These are phyloP conservation scores for Ustilago bromivora DNA, from an alignment of 1,284 basidiomycete genomes.

Conservation along the genomic window DNA sequence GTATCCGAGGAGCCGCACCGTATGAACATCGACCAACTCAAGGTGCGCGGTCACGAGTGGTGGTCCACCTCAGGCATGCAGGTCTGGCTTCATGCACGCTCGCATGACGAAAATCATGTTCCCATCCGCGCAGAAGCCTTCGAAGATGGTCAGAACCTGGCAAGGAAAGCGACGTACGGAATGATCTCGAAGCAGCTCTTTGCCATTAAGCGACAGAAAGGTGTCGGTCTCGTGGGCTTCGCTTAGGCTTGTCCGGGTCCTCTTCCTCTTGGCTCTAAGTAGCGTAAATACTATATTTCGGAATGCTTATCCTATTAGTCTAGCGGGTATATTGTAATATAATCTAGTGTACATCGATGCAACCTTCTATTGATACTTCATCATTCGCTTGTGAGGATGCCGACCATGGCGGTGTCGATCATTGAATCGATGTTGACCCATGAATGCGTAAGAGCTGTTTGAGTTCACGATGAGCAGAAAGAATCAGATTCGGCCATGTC, in stretches of 20 bases:
- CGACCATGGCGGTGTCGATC: constrained; percentile 90
- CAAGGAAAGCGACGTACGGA: constrained; percentile 63
- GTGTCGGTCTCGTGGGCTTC: constrained; percentile 48
- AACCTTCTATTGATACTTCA: not conserved
- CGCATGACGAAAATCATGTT: constrained; percentile 32
- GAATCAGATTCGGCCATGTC: not conserved
- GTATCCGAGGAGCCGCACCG: constrained; percentile 47
- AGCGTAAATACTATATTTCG: too few species aligned
- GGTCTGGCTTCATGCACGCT: constrained; percentile 36
- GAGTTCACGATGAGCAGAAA: not conserved
- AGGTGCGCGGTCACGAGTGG: constrained; percentile 53
- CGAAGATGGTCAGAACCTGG: constrained; percentile 59
- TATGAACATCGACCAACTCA: constrained; percentile 60
- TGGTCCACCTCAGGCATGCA: constrained; percentile 55
- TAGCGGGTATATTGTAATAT: constrained; percentile 15
- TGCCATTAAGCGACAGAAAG: constrained; percentile 46
- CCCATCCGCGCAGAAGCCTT: constrained; percentile 34
- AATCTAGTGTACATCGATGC: constrained; percentile 14
- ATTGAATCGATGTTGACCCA: constrained; percentile 97
- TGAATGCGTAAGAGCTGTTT: constrained; percentile 73
- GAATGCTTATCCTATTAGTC: constrained; percentile 1
- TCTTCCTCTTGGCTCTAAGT: too few species aligned
- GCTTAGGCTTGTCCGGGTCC: constrained; percentile 11
- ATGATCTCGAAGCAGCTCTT: constrained; percentile 66
- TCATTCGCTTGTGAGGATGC: constrained; percentile 75